These are phyloP conservation scores for Neurospora sp. DNA, from an alignment of 2,329 filamentous ascomycete genomes.

Conservation along the genomic window DNA sequence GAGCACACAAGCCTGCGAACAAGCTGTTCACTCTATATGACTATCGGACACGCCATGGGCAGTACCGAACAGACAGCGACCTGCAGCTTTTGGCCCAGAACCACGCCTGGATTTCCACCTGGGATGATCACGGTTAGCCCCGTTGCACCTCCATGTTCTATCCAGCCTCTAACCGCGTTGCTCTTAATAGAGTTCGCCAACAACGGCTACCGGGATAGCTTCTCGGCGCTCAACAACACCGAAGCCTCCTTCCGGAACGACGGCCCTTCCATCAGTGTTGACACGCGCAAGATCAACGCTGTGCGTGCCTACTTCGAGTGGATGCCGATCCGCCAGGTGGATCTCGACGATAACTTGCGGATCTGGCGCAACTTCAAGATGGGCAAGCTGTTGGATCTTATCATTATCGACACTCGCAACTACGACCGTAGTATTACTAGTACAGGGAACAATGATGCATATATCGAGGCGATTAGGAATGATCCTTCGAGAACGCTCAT, in stretches of 20 bases:
- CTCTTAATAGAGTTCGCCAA: conserved; percentile 29
- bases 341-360: conserved; percentile 59
- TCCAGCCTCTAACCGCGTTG: background rate
- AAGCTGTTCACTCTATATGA: conserved; percentile 38
- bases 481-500: conserved; percentile 60
- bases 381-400: conserved; percentile 54
- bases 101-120: conserved; percentile 54
- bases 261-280: conserved; percentile 48
- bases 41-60: conserved; percentile 48
- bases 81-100: conserved; percentile 43
- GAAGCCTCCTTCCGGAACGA: conserved; percentile 53
- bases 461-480: conserved; percentile 52
- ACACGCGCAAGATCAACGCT: conserved; percentile 64
- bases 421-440: conserved; percentile 57
- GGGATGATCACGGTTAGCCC: conserved; percentile 46
- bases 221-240: conserved; percentile 52
- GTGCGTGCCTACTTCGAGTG: conserved; percentile 62
- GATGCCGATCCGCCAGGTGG: conserved; percentile 46
- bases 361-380: conserved; percentile 60
- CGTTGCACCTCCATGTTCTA: background rate
- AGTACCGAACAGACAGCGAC: conserved; percentile 52
- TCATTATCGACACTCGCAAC: conserved; percentile 59
- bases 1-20: conserved; percentile 28
- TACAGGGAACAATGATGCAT: conserved; percentile 45
- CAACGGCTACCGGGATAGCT: conserved; percentile 56